Percentiles rank a stretch among this genome's conserved stretches.
These are phyloP conservation scores for Myriosclerotinia curreyana DNA, from an alignment of 2,329 filamentous ascomycete genomes.

Conservation along the genomic window DNA sequence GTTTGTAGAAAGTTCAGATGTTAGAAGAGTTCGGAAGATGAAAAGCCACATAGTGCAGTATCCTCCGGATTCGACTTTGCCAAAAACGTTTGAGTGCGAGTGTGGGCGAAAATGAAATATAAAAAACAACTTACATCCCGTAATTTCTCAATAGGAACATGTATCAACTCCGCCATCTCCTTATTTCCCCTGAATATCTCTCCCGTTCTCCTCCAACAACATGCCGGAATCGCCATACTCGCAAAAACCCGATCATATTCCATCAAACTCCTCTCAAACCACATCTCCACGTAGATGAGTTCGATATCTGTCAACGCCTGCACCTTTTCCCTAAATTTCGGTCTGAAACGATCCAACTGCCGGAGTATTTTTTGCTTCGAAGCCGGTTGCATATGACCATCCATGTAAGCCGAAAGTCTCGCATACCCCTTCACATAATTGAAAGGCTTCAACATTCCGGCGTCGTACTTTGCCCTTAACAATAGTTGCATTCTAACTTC, in stretches of 20 bases:
- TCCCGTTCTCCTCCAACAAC: slow-evolving; percentile 93
- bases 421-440: slow-evolving; percentile 98
- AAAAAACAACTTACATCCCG: slow-evolving; percentile 69
- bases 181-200: slow-evolving; percentile 98
- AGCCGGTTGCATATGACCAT: slow-evolving; percentile 74
- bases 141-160: slow-evolving; percentile 84
- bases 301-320: slow-evolving; percentile 91
- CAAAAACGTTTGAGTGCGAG: slow-evolving; percentile 14
- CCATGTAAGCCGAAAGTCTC: slow-evolving; percentile 85
- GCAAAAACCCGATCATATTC: slow-evolving; percentile 98
- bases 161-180: slow-evolving; percentile 96
- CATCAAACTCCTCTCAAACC: slow-evolving; percentile 95
- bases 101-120: background rate
- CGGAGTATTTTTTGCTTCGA: slow-evolving; percentile 89
- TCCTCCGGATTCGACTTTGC: background rate
- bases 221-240: slow-evolving; percentile 97
- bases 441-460: slow-evolving; percentile 90
- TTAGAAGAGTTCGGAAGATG: slow-evolving; percentile 6
- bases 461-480: slow-evolving; percentile 92
- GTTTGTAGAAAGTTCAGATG: slow-evolving; percentile 18
- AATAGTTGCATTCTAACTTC: slow-evolving; percentile 95
- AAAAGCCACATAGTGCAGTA: slow-evolving; percentile 13
- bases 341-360: slow-evolving; percentile 87
- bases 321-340: slow-evolving; percentile 94
- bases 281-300: slow-evolving; percentile 95